A percentile compares a stretch with the other conserved stretches of the same genome.
phyloP scores from a whole-genome alignment of 371 early-diverging fungal species.

The Mucor ambiguus region DNA sequence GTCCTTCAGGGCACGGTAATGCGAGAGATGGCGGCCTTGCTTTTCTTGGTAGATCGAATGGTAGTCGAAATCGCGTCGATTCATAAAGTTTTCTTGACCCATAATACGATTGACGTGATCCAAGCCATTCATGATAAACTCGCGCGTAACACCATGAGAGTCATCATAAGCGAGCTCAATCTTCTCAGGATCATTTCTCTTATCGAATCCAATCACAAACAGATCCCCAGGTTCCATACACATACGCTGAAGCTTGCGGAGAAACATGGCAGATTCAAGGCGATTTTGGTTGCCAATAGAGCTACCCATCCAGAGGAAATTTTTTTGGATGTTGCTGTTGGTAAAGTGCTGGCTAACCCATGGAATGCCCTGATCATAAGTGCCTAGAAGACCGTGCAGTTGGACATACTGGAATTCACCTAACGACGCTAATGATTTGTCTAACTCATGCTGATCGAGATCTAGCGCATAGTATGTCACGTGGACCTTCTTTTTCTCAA shows the following conservation, averaged over 20 bases:
- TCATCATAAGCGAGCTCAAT: constrained; percentile 89
- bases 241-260: constrained; percentile 38
- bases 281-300: constrained; percentile 83
- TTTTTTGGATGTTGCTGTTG: constrained; percentile 55
- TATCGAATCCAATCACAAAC: constrained; percentile 84
- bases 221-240: constrained; percentile 72
- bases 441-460: constrained; percentile 79
- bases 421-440: constrained; percentile 57
- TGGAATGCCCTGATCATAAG: constrained; percentile 83
- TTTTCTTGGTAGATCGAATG: constrained; percentile 72
- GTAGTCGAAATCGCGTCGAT: constrained; percentile 68
- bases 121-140: constrained; percentile 87
- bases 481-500: constrained; percentile 62
- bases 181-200: constrained; percentile 67
- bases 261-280: constrained; percentile 57
- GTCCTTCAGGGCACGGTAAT: constrained; percentile 62
- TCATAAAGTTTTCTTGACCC: constrained; percentile 53
- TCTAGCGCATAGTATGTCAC: constrained; percentile 93
- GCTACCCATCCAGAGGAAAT: constrained; percentile 87
- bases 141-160: constrained; percentile 70
- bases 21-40: constrained; percentile 82
- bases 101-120: constrained; percentile 76
- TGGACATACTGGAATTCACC: constrained; percentile 55
- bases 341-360: constrained; percentile 53
- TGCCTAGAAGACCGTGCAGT: constrained; percentile 84